Evolutionary conservation across 2,329 filamentous ascomycete species (phyloP).

Genomic region (Trichoderma sp.): DNA sequence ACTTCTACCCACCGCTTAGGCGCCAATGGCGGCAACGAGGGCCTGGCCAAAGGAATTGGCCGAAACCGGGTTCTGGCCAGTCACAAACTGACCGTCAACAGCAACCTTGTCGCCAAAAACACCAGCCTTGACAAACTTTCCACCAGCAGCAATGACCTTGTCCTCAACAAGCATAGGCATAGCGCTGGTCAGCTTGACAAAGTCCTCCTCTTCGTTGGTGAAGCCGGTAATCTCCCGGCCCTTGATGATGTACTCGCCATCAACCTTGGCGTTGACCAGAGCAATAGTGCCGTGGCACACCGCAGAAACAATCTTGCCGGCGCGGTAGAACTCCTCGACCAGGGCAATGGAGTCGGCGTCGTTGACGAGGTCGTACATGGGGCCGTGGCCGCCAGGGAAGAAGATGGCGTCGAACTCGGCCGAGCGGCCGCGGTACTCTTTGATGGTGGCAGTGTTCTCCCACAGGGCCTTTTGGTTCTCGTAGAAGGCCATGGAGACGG

Average conservation of each 20-base stretch:
- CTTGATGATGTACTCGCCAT: conserved; percentile 56
- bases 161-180: conserved; percentile 64
- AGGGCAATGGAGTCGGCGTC: conserved; percentile 60
- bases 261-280: conserved; percentile 58
- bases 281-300: conserved; percentile 71
- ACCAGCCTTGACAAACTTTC: conserved; percentile 57
- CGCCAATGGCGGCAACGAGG: conserved; percentile 45
- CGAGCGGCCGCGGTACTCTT: conserved; percentile 56
- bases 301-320: conserved; percentile 63
- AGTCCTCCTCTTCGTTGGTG: conserved; percentile 57
- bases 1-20: background rate
- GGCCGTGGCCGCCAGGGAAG: conserved; percentile 60
- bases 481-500: conserved; percentile 55
- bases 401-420: conserved; percentile 64
- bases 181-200: conserved; percentile 50
- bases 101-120: conserved; percentile 53
- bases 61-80: conserved; percentile 60
- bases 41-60: conserved; percentile 54
- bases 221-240: conserved; percentile 64
- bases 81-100: conserved; percentile 55
- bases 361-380: conserved; percentile 67
- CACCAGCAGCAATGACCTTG: conserved; percentile 54
- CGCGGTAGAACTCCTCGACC: conserved; percentile 62
- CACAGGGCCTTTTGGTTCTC: conserved; percentile 59
- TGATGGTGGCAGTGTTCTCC: conserved; percentile 63